Evolutionary conservation across 257 asterid genomes (phyloP).

Genomic region (Mentha longifolia): DNA sequence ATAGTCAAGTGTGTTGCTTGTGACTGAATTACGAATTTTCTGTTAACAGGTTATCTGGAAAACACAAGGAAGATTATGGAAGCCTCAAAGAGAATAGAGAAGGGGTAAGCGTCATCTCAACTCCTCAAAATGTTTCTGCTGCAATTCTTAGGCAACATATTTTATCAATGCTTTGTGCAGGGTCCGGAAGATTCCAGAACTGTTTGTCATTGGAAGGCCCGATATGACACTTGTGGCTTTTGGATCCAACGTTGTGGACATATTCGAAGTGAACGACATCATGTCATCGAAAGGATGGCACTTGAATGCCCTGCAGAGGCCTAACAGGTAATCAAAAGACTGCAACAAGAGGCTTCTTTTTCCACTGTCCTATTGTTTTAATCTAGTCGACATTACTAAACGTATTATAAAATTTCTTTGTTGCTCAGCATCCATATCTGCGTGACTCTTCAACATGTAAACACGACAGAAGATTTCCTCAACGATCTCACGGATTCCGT

Average conservation of each 20-base stretch:
- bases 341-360: no score
- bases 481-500: constrained; percentile 76
- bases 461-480: constrained; percentile 67
- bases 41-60: constrained; percentile 75
- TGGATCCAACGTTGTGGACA: constrained; percentile 79
- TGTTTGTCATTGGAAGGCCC: constrained; percentile 83
- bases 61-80: constrained; percentile 92
- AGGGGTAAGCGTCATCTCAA: constrained; percentile 57
- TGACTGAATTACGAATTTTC: constrained; percentile 26
- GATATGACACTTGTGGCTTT: constrained; percentile 97
- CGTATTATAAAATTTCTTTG: background rate
- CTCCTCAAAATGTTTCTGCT: constrained; percentile 7
- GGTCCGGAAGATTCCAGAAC: constrained; percentile 70
- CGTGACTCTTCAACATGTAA: constrained; percentile 92
- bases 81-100: constrained; percentile 85
- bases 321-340: constrained; percentile 65
- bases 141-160: constrained; percentile 22
- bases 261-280: constrained; percentile 89
- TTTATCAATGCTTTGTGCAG: constrained; percentile 42
- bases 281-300: constrained; percentile 98
- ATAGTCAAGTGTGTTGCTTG: constrained; percentile 18
- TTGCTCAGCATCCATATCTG: constrained; percentile 87
- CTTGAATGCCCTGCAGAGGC: constrained; percentile 95
- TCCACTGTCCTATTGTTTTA: no score
- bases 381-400: no score